phyloP scores from a whole-genome alignment of 345 rosid genomes.

The Jatropha curcas region DNA sequence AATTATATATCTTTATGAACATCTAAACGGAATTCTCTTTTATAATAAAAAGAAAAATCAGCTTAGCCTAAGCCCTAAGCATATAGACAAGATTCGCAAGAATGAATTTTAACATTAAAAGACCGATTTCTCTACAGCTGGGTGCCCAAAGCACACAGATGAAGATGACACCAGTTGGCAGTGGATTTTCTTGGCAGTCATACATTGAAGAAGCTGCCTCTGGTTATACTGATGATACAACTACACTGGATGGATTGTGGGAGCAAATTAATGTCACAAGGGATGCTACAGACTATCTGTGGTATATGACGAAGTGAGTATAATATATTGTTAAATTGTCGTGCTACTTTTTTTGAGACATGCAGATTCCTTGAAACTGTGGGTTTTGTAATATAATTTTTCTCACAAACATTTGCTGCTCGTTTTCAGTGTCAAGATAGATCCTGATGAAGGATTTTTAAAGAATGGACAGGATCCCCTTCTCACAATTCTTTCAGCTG shows the following conservation, averaged over 20 bases:
- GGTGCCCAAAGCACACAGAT: slow-evolving; percentile 31
- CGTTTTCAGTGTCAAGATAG: slow-evolving; percentile 63
- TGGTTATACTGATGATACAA: slow-evolving; percentile 29
- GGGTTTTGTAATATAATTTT: background rate
- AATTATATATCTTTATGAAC: background rate
- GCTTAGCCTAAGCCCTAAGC: background rate
- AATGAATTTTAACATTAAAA: background rate
- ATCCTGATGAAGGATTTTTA: slow-evolving; percentile 55
- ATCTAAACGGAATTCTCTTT: background rate
- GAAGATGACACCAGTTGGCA: slow-evolving; percentile 36
- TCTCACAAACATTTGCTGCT: background rate
- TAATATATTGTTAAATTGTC: background rate
- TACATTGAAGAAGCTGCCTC: slow-evolving; percentile 40
- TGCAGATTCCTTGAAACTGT: background rate
- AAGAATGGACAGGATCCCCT: slow-evolving; percentile 66
- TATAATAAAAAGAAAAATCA: background rate
- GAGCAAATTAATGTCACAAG: slow-evolving; percentile 44
- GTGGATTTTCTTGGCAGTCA: slow-evolving; percentile 43
- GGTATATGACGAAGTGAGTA: slow-evolving; percentile 54
- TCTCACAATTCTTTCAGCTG: slow-evolving; percentile 34
- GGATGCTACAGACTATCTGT: slow-evolving; percentile 47
- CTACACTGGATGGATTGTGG: slow-evolving; percentile 34
- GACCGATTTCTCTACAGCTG: slow-evolving; percentile 27
- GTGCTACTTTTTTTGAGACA: background rate
- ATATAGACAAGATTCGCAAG: background rate